Percentiles rank a stretch among this genome's conserved stretches.
Evolutionary conservation across 2,329 filamentous ascomycete genomes (phyloP).

Genomic region (Colletotrichum liriopes): DNA sequence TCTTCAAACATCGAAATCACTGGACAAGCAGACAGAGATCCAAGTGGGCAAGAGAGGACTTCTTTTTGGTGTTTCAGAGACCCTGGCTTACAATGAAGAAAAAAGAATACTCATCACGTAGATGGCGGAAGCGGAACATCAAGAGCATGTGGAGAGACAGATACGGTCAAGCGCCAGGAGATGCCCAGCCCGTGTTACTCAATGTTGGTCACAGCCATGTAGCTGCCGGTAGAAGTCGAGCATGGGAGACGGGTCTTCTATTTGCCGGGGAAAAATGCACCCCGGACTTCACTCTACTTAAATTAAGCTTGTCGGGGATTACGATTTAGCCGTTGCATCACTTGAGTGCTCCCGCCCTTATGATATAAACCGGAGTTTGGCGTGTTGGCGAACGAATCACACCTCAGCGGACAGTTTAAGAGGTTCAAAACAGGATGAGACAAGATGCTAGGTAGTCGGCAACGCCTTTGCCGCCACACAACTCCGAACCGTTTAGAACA

Average conservation of each 20-base stretch:
- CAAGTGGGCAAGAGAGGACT: not conserved
- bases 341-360: not conserved
- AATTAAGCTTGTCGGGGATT: conserved; percentile 31
- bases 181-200: not conserved
- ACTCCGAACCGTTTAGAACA: not conserved
- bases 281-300: conserved; percentile 23
- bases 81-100: not conserved
- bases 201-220: not conserved
- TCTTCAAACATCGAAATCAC: not conserved
- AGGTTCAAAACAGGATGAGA: not conserved
- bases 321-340: conserved; percentile 4
- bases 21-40: not conserved
- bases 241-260: not conserved
- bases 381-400: not conserved
- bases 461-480: not conserved
- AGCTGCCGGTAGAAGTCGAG: conserved; percentile 18
- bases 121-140: not conserved
- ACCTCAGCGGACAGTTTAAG: not conserved
- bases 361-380: not conserved
- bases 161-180: not conserved
- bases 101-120: not conserved
- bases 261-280: conserved; percentile 4
- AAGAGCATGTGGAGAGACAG: not conserved
- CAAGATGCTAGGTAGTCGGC: not conserved
- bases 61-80: not conserved